phyloP scores from a whole-genome alignment of 176 grass and related monocot species.

The Hsuehochloa calcarea region DNA sequence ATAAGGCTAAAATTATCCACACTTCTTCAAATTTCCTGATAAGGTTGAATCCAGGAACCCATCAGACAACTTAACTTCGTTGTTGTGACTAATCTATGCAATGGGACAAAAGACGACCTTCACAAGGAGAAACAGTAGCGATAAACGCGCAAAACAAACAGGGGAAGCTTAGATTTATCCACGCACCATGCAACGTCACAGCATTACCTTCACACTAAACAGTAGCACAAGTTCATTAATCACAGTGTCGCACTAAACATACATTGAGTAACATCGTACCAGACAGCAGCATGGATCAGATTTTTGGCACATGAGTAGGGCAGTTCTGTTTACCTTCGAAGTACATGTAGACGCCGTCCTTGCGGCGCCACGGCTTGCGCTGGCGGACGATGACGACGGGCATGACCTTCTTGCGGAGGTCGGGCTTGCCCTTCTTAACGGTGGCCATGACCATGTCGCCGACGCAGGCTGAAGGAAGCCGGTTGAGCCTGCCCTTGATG shows the following conservation, averaged over 20 bases:
- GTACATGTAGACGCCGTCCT: slow-evolving; percentile 76
- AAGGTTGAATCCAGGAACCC: neutral
- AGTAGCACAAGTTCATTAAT: neutral
- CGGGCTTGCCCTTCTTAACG: slow-evolving; percentile 67
- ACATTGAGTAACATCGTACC: neutral
- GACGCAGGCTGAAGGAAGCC: slow-evolving; percentile 61
- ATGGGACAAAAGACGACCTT: neutral
- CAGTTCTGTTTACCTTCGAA: slow-evolving; percentile 52
- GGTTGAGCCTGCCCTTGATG: slow-evolving; percentile 65
- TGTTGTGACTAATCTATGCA: neutral
- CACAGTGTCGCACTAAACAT: neutral
- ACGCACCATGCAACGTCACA: neutral
- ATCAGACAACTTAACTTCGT: neutral
- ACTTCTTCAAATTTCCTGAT: neutral
- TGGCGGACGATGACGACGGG: slow-evolving; percentile 66
- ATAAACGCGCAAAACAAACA: neutral
- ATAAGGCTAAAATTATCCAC: no score
- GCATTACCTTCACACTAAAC: neutral
- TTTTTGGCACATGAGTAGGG: neutral
- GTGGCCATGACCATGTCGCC: slow-evolving; percentile 83
- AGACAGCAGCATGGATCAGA: neutral
- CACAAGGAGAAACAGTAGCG: neutral
- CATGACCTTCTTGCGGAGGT: slow-evolving; percentile 69
- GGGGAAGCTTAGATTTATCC: neutral
- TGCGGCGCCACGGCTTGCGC: slow-evolving; percentile 60